A percentile compares a stretch with the other conserved stretches of the same genome.
Conservation (phyloP, 2,329 filamentous ascomycete species). For the Akanthomyces dipterigenus region DNA sequence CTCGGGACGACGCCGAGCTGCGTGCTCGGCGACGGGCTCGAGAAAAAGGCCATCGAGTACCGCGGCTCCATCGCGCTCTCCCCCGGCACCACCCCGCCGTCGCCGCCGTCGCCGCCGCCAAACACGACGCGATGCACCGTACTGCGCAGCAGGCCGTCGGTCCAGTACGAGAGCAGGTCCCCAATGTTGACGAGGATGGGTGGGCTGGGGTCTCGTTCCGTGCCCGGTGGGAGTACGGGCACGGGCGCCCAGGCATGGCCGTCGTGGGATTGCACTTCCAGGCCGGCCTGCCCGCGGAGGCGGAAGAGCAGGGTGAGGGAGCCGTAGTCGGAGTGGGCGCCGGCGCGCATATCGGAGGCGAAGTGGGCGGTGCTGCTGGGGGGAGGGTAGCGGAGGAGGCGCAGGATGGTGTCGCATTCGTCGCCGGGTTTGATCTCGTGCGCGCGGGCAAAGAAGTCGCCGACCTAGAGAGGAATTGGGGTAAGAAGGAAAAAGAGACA, state of each 20-base stretch:
- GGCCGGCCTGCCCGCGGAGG: slow-evolving; percentile 72
- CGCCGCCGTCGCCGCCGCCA: too few relatives aligned
- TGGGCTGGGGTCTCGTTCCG: slow-evolving; percentile 51
- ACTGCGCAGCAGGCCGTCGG: slow-evolving; percentile 75
- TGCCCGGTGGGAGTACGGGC: slow-evolving; percentile 57
- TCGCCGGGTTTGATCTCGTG: slow-evolving; percentile 39
- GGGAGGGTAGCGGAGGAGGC: slow-evolving; percentile 67
- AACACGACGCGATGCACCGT: slow-evolving; percentile 89
- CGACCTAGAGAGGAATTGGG: slow-evolving; percentile 26
- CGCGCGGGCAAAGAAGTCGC: slow-evolving; percentile 48
- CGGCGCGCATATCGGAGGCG: slow-evolving; percentile 66
- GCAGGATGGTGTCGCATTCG: slow-evolving; percentile 52
- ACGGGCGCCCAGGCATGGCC: slow-evolving; percentile 52
- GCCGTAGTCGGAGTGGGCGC: slow-evolving; percentile 86
- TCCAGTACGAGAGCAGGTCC: slow-evolving; percentile 76
- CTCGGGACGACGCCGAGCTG: slow-evolving; percentile 54
- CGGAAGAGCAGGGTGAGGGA: slow-evolving; percentile 75
- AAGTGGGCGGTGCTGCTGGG: slow-evolving; percentile 36
- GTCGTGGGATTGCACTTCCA: slow-evolving; percentile 67
- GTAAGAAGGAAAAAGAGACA: neutral
- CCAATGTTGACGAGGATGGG: slow-evolving; percentile 77
- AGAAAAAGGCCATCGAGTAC: slow-evolving; percentile 64
- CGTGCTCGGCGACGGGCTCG: slow-evolving; percentile 51
- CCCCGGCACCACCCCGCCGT: slow-evolving; percentile 27
- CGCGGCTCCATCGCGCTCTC: slow-evolving; percentile 45